phyloP scores from a whole-genome alignment of 148 eudicot species.

The Polygonum maritimum region DNA sequence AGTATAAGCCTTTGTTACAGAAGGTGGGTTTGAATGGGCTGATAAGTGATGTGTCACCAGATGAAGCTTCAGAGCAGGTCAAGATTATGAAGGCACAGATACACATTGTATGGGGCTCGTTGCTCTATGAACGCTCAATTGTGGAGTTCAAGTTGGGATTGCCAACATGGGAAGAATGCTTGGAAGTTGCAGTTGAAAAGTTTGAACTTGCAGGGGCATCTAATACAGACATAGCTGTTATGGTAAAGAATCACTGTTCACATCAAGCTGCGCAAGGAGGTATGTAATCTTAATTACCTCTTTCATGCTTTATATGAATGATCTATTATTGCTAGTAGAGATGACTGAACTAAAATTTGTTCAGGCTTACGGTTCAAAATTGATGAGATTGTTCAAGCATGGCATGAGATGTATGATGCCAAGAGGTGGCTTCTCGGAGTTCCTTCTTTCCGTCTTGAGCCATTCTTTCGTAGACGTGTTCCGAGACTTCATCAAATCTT shows the following conservation, averaged over 20 bases:
- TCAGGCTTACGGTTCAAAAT: conserved; percentile 63
- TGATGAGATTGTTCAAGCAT: conserved; percentile 89
- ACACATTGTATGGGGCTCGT: conserved; percentile 81
- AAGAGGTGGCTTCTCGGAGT: conserved; percentile 83
- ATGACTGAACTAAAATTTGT: not conserved
- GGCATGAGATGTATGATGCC: conserved; percentile 97
- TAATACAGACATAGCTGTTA: conserved; percentile 67
- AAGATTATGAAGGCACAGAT: conserved; percentile 69
- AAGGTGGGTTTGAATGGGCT: conserved; percentile 63
- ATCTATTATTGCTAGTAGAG: not conserved
- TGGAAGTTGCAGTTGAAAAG: conserved; percentile 88
- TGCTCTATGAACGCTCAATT: conserved; percentile 89
- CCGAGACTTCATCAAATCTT: conserved; percentile 62
- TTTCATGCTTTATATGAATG: not conserved
- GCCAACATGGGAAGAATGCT: conserved; percentile 90
- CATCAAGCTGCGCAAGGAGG: conserved; percentile 69
- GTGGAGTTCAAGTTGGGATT: conserved; percentile 75
- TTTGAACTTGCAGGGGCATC: conserved; percentile 91
- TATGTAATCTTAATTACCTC: conserved; percentile 10
- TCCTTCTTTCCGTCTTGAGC: conserved; percentile 67
- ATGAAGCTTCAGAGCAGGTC: conserved; percentile 72
- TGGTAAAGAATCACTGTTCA: conserved; percentile 95
- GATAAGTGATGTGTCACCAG: conserved; percentile 47
- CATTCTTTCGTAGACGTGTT: conserved; percentile 64
- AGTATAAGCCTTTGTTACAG: conserved; percentile 45